These are phyloP conservation scores for Blastobotrys illinoisensis DNA, from an alignment of 1,139 yeast genomes.

Conservation along the genomic window DNA sequence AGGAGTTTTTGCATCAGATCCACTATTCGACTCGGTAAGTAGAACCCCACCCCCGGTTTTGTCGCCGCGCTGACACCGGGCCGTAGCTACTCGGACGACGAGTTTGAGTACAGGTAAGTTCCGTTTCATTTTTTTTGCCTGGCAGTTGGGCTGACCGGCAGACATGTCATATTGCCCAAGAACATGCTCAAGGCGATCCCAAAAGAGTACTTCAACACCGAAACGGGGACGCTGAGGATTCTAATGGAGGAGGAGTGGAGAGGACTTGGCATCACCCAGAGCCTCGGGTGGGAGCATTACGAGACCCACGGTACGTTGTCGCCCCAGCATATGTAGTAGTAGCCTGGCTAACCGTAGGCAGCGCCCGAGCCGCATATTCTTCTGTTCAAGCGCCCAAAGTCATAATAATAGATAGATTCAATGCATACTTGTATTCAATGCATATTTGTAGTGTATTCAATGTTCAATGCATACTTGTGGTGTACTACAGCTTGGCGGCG, in stretches of 20 bases:
- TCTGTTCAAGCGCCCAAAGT: constrained; percentile 73
- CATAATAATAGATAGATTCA: too few relatives aligned
- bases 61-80: too few relatives aligned
- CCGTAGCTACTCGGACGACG: constrained; percentile 73
- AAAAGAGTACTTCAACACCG: constrained; percentile 91
- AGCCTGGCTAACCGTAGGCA: constrained; percentile 5
- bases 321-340: neutral
- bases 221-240: constrained; percentile 89
- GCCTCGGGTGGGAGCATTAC: constrained; percentile 97
- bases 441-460: neutral
- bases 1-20: constrained; percentile 89
- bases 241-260: constrained; percentile 97
- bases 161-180: constrained; percentile 97
- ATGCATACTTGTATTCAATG: neutral
- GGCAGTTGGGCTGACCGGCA: constrained; percentile 17
- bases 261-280: constrained; percentile 95
- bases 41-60: too few relatives aligned
- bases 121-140: neutral
- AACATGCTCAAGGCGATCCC: constrained; percentile 94
- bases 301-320: constrained; percentile 65
- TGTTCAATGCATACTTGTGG: neutral
- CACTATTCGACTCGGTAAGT: constrained; percentile 81
- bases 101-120: constrained; percentile 58
- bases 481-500: constrained; percentile 1
- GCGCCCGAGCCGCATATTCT: constrained; percentile 98